Percentiles rank a stretch among this genome's conserved stretches.
Evolutionary conservation across 2,329 filamentous ascomycete species (phyloP).

Genomic region (Penicillium sp.): DNA sequence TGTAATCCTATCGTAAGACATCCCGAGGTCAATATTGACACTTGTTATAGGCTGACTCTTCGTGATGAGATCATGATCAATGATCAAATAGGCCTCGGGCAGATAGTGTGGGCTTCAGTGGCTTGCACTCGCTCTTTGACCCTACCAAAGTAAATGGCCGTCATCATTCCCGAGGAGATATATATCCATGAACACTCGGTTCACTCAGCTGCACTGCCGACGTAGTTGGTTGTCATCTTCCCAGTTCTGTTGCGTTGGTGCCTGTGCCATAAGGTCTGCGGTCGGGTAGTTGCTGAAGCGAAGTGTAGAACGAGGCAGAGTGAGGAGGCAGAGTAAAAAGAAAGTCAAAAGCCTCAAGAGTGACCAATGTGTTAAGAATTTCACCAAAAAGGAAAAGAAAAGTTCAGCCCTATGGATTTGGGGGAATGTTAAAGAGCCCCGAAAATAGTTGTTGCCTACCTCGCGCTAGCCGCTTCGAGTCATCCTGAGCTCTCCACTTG

Average conservation of each 20-base stretch:
- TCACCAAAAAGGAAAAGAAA: background rate
- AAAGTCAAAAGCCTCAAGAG: background rate
- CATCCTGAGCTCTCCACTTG: background rate
- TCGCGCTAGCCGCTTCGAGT: background rate
- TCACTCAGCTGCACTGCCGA: background rate
- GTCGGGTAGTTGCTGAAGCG: background rate
- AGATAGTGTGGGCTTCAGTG: background rate
- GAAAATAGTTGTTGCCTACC: background rate
- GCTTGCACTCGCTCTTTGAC: background rate
- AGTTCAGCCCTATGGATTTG: background rate
- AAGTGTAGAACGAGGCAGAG: too few species aligned
- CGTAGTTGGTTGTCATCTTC: background rate
- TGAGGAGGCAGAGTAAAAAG: background rate
- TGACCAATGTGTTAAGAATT: background rate
- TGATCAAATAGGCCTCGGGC: background rate
- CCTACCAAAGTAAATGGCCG: background rate
- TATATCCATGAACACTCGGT: background rate
- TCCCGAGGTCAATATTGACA: background rate
- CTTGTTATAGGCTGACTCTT: background rate
- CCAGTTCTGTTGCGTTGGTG: background rate
- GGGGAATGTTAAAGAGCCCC: background rate
- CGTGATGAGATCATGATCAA: background rate
- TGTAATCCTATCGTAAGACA: background rate
- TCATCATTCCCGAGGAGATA: background rate
- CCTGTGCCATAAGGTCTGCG: background rate